Evolutionary conservation across 495 filamentous ascomycete species (phyloP), one percentile per base, ranked within the genome.

Genomic region (Immersiella caudata): DNA sequence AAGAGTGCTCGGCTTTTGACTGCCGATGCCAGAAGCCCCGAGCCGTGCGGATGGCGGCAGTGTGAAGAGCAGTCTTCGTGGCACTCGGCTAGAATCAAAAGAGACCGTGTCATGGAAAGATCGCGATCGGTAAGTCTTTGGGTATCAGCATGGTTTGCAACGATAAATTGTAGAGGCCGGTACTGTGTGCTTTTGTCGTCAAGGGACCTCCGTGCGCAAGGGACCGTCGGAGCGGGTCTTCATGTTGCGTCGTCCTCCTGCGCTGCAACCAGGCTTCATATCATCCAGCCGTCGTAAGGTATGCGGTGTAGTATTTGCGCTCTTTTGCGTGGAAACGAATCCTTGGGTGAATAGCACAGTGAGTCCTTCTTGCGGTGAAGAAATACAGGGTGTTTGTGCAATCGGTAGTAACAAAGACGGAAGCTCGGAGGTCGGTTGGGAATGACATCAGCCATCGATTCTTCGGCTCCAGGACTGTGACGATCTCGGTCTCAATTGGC

Each of bases 401-500:
- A 33, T 33, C 29, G 29, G 8, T 33, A 14, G 16, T 12, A 46
- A 46, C 11, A 46, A n/a, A 46, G 40, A 12, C 40, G 40, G 40
- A 46, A 14, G 11, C 40, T 18, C 11, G 40, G 40, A 18, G 40
- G 40, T 12, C 54, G 22, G 12, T 14, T 57, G 54, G 22, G 26
- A 33, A 21, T 3, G 26, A 60, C 27, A 24, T 21, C 57, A 60
- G 57, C 26, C 57, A n/a, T 60, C n/a, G 26, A 36, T 16, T 22
- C 26, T 9, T 29, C 20, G 57, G 25, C 9, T 14, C 29, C 57
- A n/a, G 11, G 57, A 20, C 16, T 18, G 29, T 22, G 57, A 29
- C 16, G 57, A 60, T 60, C 57, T 60, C 29, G 57, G 29, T 18
- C 26, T 60, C 57, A 4, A 60, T 60, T 60, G 57, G 57, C 29